Conservation (phyloP, 2,329 filamentous ascomycete species). For the Colletotrichum sp. region DNA sequence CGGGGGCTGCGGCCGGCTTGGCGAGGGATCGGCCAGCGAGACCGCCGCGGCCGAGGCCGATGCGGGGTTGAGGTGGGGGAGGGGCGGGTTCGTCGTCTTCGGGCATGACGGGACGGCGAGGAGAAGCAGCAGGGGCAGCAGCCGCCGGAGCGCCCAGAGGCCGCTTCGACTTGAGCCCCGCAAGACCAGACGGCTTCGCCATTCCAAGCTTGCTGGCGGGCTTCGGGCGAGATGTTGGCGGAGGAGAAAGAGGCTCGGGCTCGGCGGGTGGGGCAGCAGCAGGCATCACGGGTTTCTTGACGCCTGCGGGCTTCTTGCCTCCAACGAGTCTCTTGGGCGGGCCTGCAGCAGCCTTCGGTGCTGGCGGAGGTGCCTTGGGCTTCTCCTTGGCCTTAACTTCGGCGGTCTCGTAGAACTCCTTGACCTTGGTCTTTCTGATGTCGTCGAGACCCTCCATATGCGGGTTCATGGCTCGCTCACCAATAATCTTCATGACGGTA, state of each 20-base stretch:
- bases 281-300: conserved; percentile 46
- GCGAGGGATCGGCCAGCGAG: conserved; percentile 85
- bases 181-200: conserved; percentile 56
- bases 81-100: conserved; percentile 60
- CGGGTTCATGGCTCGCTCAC: conserved; percentile 92
- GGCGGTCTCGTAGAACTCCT: conserved; percentile 80
- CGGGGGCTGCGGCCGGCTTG: conserved; percentile 66
- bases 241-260: conserved; percentile 60
- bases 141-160: conserved; percentile 41
- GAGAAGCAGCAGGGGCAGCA: conserved; percentile 35
- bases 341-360: conserved; percentile 45
- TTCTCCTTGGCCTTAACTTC: conserved; percentile 63
- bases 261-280: conserved; percentile 39
- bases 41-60: conserved; percentile 77
- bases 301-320: conserved; percentile 43
- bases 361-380: conserved; percentile 78
- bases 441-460: conserved; percentile 93
- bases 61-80: conserved; percentile 64
- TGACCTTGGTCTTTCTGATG: conserved; percentile 93
- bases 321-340: conserved; percentile 54
- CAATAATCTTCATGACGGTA: conserved; percentile 98
- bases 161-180: conserved; percentile 66
- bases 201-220: conserved; percentile 58
- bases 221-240: conserved; percentile 58
- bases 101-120: conserved; percentile 58